Evolutionary conservation across 768 basidiomycete genomes (phyloP), one percentile per base, ranked within the genome.

Genomic region (Neoboletus brunneissimus): DNA sequence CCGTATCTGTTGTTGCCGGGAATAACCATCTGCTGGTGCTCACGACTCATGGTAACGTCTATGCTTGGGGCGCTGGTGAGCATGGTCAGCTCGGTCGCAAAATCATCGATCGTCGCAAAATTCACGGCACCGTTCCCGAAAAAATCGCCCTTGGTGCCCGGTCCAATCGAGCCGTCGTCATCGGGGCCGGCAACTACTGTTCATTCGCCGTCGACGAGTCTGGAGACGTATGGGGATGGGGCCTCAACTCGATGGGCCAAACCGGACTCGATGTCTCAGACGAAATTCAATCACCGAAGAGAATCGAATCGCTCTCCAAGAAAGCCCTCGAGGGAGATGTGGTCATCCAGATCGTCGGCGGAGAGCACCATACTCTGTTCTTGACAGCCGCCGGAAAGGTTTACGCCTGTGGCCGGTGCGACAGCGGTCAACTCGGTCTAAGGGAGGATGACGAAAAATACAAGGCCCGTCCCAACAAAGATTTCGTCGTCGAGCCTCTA

Each of bases 201-300:
- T 95, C 93, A 0, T 98, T 97, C 65, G 95, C 94, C 3, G 85
- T 98, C 54, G 88, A 94, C 68, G 82, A 88, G 51, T 75, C 78
- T 7, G 94, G 93, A 29, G 83, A 81, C 48, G 89, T 96, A 10
- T 98, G 88, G 86, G 93, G 85, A 13, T 98, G 96, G 96, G 96
- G 96, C n/a, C 77, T 94, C 56, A 97, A 98, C 72, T 91, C 77
- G 72, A 89, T 81, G 87, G 94, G 88, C 29, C 90, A 92, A 72
- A 84, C 83, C 1, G 90, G 89, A 32, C 86, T 88, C 0, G 78
- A 76, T 9, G 67, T 72, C 58, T 64, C 65, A 76, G 75, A 70
- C 46, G 76, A 86, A 52, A 81, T 91, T 15, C 80, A 81, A 55
- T 72, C 81, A 0, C 91, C 91, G 1, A 80, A 76, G 61, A 83